Evolutionary conservation across 495 filamentous ascomycete genomes (phyloP).

Genomic region (Neurospora sp.): DNA sequence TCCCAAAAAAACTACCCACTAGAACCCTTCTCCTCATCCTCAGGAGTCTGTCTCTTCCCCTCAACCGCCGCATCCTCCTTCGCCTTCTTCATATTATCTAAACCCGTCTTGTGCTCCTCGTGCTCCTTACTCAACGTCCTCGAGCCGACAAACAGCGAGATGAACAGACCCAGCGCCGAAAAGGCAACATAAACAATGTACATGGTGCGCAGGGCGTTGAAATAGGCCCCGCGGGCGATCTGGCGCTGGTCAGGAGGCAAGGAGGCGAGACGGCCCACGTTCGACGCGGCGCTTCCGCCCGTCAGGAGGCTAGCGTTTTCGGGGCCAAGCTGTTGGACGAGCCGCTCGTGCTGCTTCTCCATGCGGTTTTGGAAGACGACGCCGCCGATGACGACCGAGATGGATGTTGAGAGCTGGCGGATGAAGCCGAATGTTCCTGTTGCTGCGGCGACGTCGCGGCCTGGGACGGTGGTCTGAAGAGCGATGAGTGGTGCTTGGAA

Average conservation of each 20-base stretch:
- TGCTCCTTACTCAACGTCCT: conserved; percentile 49
- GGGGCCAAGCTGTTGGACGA: conserved; percentile 31
- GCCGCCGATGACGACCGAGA: conserved; percentile 67
- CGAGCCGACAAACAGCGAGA: conserved; percentile 45
- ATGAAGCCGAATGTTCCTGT: conserved; percentile 69
- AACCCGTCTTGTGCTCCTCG: conserved; percentile 51
- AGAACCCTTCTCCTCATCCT: conserved; percentile 12
- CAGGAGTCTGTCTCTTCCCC: neutral
- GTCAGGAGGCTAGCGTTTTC: conserved; percentile 32
- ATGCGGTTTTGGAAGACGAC: conserved; percentile 68
- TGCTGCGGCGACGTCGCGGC: conserved; percentile 63
- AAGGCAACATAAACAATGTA: conserved; percentile 57
- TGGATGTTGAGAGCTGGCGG: conserved; percentile 58
- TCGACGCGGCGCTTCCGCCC: conserved; percentile 47
- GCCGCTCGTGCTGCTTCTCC: conserved; percentile 30
- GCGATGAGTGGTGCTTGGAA: conserved; percentile 74
- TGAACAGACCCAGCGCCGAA: conserved; percentile 41
- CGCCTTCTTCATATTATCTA: conserved; percentile 35
- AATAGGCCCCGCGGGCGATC: conserved; percentile 45
- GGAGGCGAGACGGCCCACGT: conserved; percentile 42
- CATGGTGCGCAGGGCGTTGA: conserved; percentile 49
- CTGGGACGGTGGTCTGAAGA: conserved; percentile 58
- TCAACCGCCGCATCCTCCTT: neutral
- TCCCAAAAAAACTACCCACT: neutral
- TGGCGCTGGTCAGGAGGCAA: conserved; percentile 37